These are phyloP conservation scores for Candida hungchunana DNA, from an alignment of 805 yeast species.

Conservation along the genomic window DNA sequence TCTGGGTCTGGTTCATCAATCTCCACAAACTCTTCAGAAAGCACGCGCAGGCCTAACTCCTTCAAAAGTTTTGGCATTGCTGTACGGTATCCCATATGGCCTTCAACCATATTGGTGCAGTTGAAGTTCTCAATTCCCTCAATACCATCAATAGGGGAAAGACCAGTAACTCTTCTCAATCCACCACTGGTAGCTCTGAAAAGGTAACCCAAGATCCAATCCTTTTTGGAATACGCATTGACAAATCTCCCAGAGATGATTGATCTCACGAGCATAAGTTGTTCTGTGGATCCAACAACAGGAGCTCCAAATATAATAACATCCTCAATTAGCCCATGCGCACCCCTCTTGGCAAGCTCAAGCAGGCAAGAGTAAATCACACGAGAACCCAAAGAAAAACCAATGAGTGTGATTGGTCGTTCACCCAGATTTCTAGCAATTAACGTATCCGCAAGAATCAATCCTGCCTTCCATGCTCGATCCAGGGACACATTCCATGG, in stretches of 20 bases:
- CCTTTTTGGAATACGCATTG: slow-evolving; percentile 87
- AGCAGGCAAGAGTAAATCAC: slow-evolving; percentile 85
- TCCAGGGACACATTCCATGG: slow-evolving; percentile 98
- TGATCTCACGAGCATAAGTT: slow-evolving; percentile 70
- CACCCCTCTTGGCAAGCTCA: slow-evolving; percentile 81
- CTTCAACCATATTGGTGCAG: slow-evolving; percentile 82
- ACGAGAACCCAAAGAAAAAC: slow-evolving; percentile 91
- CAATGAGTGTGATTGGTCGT: slow-evolving; percentile 87
- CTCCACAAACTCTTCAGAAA: slow-evolving; percentile 89
- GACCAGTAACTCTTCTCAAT: slow-evolving; percentile 83
- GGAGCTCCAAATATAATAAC: slow-evolving; percentile 89
- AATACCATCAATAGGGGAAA: slow-evolving; percentile 65
- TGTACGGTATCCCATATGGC: slow-evolving; percentile 96
- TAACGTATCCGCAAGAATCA: slow-evolving; percentile 84
- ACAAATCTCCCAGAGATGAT: slow-evolving; percentile 87
- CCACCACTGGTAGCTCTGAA: slow-evolving; percentile 97
- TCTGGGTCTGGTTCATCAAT: slow-evolving; percentile 96
- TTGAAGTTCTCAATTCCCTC: slow-evolving; percentile 79
- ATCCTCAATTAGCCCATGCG: slow-evolving; percentile 83
- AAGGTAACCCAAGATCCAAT: slow-evolving; percentile 93
- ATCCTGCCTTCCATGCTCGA: slow-evolving; percentile 96
- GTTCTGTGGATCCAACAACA: slow-evolving; percentile 71
- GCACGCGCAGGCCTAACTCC: slow-evolving; percentile 69
- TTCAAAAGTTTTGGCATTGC: slow-evolving; percentile 82
- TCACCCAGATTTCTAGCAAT: slow-evolving; percentile 85